A percentile compares a stretch with the other conserved stretches of the same genome.
phyloP scores from a whole-genome alignment of 2,329 filamentous ascomycete genomes.

The Teratosphaeria zuluensis region DNA sequence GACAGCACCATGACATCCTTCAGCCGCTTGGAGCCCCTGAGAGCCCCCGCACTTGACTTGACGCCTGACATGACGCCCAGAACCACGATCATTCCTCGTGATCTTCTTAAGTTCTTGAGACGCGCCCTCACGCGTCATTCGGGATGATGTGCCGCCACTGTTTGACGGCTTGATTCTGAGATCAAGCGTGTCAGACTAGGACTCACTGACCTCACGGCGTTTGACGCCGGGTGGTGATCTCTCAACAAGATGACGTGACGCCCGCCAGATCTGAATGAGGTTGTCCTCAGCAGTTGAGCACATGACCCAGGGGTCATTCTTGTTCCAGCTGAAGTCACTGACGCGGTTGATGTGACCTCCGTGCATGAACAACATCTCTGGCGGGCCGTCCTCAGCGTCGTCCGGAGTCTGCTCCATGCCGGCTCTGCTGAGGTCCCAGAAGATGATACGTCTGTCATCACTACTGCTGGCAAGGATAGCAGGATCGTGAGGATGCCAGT shows the following conservation, averaged over 20 bases:
- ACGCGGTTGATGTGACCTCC: slow-evolving; percentile 95
- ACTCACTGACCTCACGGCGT: slow-evolving; percentile 22
- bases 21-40: not conserved
- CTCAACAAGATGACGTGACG: slow-evolving; percentile 26
- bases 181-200: slow-evolving; percentile 4
- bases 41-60: not conserved
- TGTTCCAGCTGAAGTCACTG: slow-evolving; percentile 96
- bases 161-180: not conserved
- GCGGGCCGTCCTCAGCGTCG: slow-evolving; percentile 87
- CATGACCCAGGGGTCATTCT: slow-evolving; percentile 90
- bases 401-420: slow-evolving; percentile 93
- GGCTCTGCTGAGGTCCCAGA: slow-evolving; percentile 89
- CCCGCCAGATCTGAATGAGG: slow-evolving; percentile 70
- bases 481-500: slow-evolving; percentile 89
- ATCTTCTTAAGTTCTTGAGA: too few relatives aligned
- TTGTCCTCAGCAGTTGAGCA: slow-evolving; percentile 96
- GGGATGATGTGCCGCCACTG: not conserved
- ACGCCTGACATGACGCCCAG: not conserved
- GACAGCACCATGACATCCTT: not conserved
- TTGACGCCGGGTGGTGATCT: slow-evolving; percentile 20
- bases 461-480: slow-evolving; percentile 82
- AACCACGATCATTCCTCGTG: not conserved
- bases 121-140: not conserved
- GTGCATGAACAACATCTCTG: slow-evolving; percentile 98
- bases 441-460: slow-evolving; percentile 86